Conservation (phyloP, 805 yeast genomes). For the Saturnispora kantuleensis region DNA sequence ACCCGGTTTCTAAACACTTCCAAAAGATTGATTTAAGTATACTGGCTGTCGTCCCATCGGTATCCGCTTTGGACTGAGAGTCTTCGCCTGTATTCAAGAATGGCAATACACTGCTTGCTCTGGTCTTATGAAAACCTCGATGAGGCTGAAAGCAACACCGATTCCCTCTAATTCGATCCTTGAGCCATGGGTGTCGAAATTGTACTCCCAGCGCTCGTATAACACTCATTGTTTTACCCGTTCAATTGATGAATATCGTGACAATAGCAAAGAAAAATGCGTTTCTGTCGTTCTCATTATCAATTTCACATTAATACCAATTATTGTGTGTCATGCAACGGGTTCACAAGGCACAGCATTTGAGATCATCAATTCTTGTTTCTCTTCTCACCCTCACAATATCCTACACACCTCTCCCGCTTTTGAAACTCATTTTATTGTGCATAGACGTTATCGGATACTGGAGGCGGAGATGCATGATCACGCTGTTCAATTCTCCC, state of each 20-base stretch:
- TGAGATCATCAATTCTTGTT: slow-evolving; percentile 6
- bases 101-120: not conserved
- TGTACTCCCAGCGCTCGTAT: too few relatives aligned
- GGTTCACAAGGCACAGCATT: slow-evolving; percentile 3
- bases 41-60: not conserved
- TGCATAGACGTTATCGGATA: slow-evolving; percentile 32
- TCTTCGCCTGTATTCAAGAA: not conserved
- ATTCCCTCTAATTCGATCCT: too few relatives aligned
- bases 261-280: not conserved
- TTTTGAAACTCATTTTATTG: slow-evolving; percentile 29
- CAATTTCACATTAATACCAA: not conserved
- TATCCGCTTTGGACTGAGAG: not conserved
- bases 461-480: slow-evolving; percentile 26
- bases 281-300: not conserved
- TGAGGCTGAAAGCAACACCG: too few relatives aligned
- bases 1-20: slow-evolving; percentile 56
- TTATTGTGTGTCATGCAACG: slow-evolving; percentile 5
- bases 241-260: not conserved
- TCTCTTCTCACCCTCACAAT: slow-evolving; percentile 7
- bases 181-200: too few relatives aligned
- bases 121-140: not conserved
- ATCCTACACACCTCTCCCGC: slow-evolving; percentile 13
- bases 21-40: not conserved
- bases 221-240: too few relatives aligned
- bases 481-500: slow-evolving; percentile 10